Base-by-base conservation (phyloP, 1,284 basidiomycete genomes). In the Neolentinus lepideus region DNA sequence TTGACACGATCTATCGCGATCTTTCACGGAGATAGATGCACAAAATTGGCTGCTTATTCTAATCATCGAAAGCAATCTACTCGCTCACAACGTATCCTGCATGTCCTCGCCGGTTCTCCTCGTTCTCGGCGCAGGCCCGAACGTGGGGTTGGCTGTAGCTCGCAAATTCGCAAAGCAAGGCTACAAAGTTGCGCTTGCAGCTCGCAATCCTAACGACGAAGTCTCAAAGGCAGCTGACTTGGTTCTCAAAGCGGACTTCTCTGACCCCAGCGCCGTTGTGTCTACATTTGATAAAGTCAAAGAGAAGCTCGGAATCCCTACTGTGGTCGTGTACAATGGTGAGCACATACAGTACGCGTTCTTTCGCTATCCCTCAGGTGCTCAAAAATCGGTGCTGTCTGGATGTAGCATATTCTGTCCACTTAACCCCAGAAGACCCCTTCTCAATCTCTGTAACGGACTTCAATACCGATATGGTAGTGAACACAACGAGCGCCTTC, bases 301-400 rank as follows among this genome's bases (percentile, higher is more conserved):
- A n/a, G 47, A 21, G 21, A 25, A 6, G 16, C 24, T 25, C 14
- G 47, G 24, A 3, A 25, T 29, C 25, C 47, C 47, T 16, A 50
- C 8, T 21, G 47, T 50, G 14, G 47, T 50, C 47, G 47, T 50
- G 6, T 50, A 50, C 22, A 50, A 50, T 22, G 47, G 47, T 50
- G 29, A 31, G 29, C 29, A 31, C 29, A 31, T 31, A 4, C 29
- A 31, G 6, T 31, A 12, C 12, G 12, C 29, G 12, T 31, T 31
- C 29, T 4, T n/a, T n/a, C n/a, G n/a, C n/a, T 31, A 31, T 31
- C 4, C 6, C 29, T 12, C 12, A 31, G 29, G 12, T 31, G 29
- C 29, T 31, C 29, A 31, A 50, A 50, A 12, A 22, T 16, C 8
- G n/a, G 16, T 21, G 6, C 24, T 26, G 24, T 21, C 27, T 21